Percentiles rank a stretch among this genome's conserved stretches.
These are phyloP conservation scores for Phyllachora maydis DNA, from an alignment of 2,329 filamentous ascomycete genomes.

Conservation along the genomic window DNA sequence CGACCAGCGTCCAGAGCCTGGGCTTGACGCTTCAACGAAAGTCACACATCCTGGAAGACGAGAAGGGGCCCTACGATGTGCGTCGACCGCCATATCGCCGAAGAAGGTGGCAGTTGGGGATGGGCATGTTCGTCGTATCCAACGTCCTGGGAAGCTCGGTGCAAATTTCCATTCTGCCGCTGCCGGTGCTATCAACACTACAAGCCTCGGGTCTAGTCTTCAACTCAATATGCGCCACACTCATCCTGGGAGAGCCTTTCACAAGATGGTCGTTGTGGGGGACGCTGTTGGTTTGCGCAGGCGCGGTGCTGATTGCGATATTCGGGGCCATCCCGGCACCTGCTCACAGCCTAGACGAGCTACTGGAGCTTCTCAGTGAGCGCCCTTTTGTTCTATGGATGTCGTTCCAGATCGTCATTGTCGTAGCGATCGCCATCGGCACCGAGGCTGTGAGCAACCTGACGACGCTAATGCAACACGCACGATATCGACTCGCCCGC, in stretches of 20 bases:
- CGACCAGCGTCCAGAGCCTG: conserved; percentile 85
- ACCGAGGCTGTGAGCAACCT: conserved; percentile 34
- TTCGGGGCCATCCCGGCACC: conserved; percentile 91
- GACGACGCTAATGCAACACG: conserved; percentile 32
- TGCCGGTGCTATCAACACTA: conserved; percentile 84
- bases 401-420: conserved; percentile 54
- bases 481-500: conserved; percentile 52
- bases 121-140: conserved; percentile 90
- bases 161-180: conserved; percentile 86
- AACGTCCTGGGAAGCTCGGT: conserved; percentile 92
- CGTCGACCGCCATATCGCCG: conserved; percentile 75
- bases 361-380: conserved; percentile 54
- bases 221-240: conserved; percentile 90
- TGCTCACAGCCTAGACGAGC: conserved; percentile 67
- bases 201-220: conserved; percentile 94
- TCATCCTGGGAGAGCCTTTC: conserved; percentile 85
- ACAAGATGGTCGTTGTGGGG: conserved; percentile 84
- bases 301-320: conserved; percentile 78
- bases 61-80: conserved; percentile 60
- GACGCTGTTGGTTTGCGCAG: conserved; percentile 68
- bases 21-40: conserved; percentile 93
- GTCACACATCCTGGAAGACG: conserved; percentile 93
- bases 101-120: conserved; percentile 88
- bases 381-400: conserved; percentile 78
- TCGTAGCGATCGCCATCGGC: conserved; percentile 43